Evolutionary conservation across 2,329 filamentous ascomycete species (phyloP).

Genomic region (Geoglossum cookeanum): DNA sequence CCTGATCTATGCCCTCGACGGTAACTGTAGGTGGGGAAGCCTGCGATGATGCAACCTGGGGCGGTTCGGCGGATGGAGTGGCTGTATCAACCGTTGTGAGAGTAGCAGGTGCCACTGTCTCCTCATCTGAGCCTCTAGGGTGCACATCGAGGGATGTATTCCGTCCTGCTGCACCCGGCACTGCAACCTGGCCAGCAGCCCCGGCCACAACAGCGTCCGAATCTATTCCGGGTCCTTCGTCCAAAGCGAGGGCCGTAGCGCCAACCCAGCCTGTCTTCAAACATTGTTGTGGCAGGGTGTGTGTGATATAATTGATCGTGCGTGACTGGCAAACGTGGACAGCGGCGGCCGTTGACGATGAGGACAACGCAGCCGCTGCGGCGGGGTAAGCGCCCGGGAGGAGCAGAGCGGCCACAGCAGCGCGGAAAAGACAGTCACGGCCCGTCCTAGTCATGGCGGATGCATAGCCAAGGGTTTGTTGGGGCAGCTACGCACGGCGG

Average conservation of each 20-base stretch:
- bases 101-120: background rate
- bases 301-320: constrained; percentile 68
- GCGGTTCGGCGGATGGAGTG: background rate
- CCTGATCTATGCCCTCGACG: constrained; percentile 23
- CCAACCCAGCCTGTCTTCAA: constrained; percentile 41
- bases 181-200: background rate
- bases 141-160: constrained; percentile 4
- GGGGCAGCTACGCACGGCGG: background rate
- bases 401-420: background rate
- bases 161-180: background rate
- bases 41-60: background rate
- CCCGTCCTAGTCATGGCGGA: background rate
- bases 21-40: background rate
- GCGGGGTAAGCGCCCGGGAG: background rate
- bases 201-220: constrained; percentile 6
- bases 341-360: background rate
- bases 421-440: background rate
- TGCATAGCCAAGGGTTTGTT: background rate
- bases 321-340: constrained; percentile 28
- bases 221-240: constrained; percentile 3
- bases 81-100: background rate
- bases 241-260: background rate
- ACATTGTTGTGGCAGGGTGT: constrained; percentile 58
- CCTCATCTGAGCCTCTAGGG: background rate
- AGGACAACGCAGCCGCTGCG: background rate